Evolutionary conservation across 2,329 filamentous ascomycete species (phyloP).

Genomic region (Alternaria arborescens): DNA sequence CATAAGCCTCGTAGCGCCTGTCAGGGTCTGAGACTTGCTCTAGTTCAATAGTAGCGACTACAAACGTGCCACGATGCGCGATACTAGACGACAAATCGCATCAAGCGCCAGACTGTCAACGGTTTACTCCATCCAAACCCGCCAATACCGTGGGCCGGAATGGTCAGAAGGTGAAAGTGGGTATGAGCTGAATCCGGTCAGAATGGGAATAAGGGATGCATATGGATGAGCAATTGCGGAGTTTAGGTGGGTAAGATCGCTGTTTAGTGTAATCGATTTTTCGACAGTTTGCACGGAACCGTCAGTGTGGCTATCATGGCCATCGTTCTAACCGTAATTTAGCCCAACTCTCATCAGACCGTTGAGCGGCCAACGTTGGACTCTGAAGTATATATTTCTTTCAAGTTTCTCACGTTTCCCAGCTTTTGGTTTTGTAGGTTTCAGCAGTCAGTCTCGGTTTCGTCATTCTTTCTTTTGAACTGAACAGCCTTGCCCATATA

Average conservation of each 20-base stretch:
- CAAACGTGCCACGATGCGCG: not conserved
- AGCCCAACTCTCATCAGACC: not conserved
- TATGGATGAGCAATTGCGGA: not conserved
- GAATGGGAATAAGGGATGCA: not conserved
- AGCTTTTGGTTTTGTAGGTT: not conserved
- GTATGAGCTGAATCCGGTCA: not conserved
- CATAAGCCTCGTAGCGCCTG: not conserved
- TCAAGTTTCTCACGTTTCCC: not conserved
- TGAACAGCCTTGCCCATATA: not conserved
- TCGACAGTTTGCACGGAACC: not conserved
- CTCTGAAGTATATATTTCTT: constrained; percentile 3
- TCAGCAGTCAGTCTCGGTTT: constrained; percentile 1
- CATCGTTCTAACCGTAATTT: not conserved
- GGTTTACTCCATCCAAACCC: not conserved
- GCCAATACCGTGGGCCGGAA: constrained; percentile 1
- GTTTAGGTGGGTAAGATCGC: not conserved
- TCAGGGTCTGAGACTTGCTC: not conserved
- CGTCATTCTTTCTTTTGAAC: constrained; percentile 1
- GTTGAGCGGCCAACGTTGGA: not conserved
- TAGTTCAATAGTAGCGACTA: not conserved
- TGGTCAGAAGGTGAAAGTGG: not conserved
- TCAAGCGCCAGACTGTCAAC: not conserved
- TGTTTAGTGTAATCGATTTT: not conserved
- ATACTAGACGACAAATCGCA: not conserved
- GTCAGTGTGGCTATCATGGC: not conserved